These are phyloP conservation scores for Stipa capillata DNA, from an alignment of 176 grass and related monocot species.

Conservation along the genomic window DNA sequence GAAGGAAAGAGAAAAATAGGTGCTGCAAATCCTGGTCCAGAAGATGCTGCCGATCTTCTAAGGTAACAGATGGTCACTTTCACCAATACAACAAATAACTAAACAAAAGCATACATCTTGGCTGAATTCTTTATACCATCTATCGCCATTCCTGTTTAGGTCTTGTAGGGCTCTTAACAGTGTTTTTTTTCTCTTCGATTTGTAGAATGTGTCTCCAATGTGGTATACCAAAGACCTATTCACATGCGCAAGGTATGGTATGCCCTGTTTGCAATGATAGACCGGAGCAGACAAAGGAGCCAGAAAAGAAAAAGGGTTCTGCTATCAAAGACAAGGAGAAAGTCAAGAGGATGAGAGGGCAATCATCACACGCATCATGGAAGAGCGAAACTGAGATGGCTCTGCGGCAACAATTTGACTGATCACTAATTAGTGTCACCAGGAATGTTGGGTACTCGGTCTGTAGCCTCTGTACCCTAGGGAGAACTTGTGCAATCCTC, in stretches of 20 bases:
- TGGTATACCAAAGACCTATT: constrained; percentile 88
- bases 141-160: not conserved
- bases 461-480: not conserved
- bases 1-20: constrained; percentile 59
- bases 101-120: not conserved
- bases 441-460: not conserved
- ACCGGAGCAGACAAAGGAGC: constrained; percentile 36
- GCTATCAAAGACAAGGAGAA: constrained; percentile 91
- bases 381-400: constrained; percentile 97
- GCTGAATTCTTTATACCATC: not conserved
- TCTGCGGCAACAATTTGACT: constrained; percentile 83
- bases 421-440: constrained; percentile 12
- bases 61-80: constrained; percentile 37
- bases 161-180: not conserved
- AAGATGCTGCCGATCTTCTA: constrained; percentile 86
- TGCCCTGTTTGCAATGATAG: constrained; percentile 74
- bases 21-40: constrained; percentile 72
- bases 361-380: constrained; percentile 77
- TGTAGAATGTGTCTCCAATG: constrained; percentile 80
- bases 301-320: constrained; percentile 70
- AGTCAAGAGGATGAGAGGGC: constrained; percentile 85
- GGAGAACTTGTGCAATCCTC: not conserved
- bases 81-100: not conserved
- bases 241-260: constrained; percentile 59
- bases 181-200: not conserved